Base-by-base conservation (phyloP, 257 asterid genomes). In the Przewalskia tangutica region DNA sequence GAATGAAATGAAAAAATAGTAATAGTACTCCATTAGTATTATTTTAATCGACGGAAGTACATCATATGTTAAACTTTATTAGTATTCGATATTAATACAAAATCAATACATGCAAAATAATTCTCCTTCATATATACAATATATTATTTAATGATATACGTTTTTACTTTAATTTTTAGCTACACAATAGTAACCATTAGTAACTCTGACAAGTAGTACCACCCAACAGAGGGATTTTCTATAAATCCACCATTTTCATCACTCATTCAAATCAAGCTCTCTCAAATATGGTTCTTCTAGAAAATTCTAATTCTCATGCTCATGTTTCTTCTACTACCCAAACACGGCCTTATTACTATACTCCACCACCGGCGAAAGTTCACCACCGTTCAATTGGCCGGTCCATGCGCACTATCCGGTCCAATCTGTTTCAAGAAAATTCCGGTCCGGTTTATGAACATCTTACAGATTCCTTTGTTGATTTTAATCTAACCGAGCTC, bases 401-500 rank as follows among this genome's bases (percentile, higher is more conserved):
- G 13, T 89, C 92, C 59, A 89, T 85, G 90, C 87, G 92, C 32
- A 89, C 92, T n/a, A 79, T 89, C 82, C 88, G 90, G 65, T 87
- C 99, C 76, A 95, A 79, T 80, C 66, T 93, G 67, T 95, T 82
- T 91, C 87, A 54, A 80, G 87, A 85, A 8, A 67, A 44, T 36
- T 87, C 92, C 36, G 34, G 84, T 1, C 77, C 83, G 60, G 81
- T 85, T 0, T 88, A 94, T 1, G 93, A 90, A 73, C 86, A 89
- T 78, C 90, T 93, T 50, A 87, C 97, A 17, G 98, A 93, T 86
- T 90, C 98, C 50, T 90, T 88, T 14, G 86, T 93, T 55, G 98
- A 93, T 87, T 85, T 93, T 54, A 93, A 91, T 0, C 93, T 95
- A 38, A 92, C 91, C 0, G 97, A 95, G 46, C 92, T 93, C 82